Conservation (phyloP, 495 filamentous ascomycete genomes). For the Stereocaulon alpinum region DNA sequence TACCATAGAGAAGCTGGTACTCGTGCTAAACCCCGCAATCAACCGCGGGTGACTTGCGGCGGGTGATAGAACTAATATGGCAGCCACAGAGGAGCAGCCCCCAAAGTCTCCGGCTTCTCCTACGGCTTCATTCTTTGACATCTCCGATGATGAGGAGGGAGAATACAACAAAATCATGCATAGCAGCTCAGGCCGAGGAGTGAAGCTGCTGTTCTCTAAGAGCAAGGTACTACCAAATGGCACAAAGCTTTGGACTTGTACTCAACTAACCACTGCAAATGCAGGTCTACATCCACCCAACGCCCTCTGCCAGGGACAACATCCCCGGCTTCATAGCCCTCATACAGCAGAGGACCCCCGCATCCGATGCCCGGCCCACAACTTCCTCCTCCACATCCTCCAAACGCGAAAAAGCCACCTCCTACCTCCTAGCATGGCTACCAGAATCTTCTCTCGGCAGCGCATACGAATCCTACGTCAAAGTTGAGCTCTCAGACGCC, state of each 20-base stretch:
- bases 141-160: conserved; percentile 92
- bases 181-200: conserved; percentile 64
- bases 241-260: neutral
- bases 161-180: conserved; percentile 95
- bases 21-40: neutral
- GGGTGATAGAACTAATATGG: conserved; percentile 16
- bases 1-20: neutral
- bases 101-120: conserved; percentile 49
- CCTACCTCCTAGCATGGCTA: conserved; percentile 83
- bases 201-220: conserved; percentile 93
- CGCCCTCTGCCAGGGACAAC: conserved; percentile 87
- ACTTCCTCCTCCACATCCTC: conserved; percentile 42
- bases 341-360: conserved; percentile 72
- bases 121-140: conserved; percentile 84
- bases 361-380: conserved; percentile 16
- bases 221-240: conserved; percentile 61
- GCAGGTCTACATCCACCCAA: conserved; percentile 95
- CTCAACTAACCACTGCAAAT: conserved; percentile 20
- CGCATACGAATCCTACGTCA: conserved; percentile 80
- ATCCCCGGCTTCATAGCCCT: conserved; percentile 93
- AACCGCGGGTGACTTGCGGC: conserved; percentile 11
- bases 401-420: conserved; percentile 35
- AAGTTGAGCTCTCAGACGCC: conserved; percentile 79
- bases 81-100: conserved; percentile 19
- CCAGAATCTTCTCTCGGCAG: conserved; percentile 84